Percentiles rank a stretch among this genome's conserved stretches.
These are phyloP conservation scores for Anethum foeniculum DNA, from an alignment of 140 eudicot genomes.

Conservation along the genomic window DNA sequence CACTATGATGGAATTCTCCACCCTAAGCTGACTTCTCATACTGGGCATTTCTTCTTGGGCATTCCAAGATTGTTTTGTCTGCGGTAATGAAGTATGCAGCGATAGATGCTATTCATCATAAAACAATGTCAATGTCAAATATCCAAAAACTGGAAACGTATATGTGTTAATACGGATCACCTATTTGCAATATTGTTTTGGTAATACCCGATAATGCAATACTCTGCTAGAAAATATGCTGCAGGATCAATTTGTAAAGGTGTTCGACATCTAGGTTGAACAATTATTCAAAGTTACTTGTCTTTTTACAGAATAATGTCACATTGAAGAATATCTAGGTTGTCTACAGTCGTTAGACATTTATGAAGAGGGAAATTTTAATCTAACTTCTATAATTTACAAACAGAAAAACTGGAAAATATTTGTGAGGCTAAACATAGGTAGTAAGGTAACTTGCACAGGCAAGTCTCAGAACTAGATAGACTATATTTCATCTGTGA, in stretches of 20 bases:
- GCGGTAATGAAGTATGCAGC: slow-evolving; percentile 89
- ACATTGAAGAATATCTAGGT: not conserved
- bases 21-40: slow-evolving; percentile 34
- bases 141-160: slow-evolving; percentile 9
- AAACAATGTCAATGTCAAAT: not conserved
- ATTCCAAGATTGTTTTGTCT: slow-evolving; percentile 86
- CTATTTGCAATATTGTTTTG: not conserved
- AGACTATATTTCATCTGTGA: not conserved
- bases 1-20: not conserved
- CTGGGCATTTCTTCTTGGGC: slow-evolving; percentile 75
- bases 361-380: not conserved
- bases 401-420: not conserved
- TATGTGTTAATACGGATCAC: not conserved
- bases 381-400: not conserved
- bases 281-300: not conserved
- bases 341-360: not conserved
- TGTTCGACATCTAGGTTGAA: not conserved
- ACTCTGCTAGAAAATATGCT: not conserved
- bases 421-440: not conserved
- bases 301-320: not conserved
- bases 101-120: slow-evolving; percentile 56
- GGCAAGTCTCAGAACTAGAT: not conserved
- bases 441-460: not conserved
- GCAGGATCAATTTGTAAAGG: not conserved
- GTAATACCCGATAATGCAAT: not conserved